Evolutionary conservation across 1,284 basidiomycete species (phyloP), one percentile per base, ranked within the genome.

Genomic region (Chalciporus sp.): DNA sequence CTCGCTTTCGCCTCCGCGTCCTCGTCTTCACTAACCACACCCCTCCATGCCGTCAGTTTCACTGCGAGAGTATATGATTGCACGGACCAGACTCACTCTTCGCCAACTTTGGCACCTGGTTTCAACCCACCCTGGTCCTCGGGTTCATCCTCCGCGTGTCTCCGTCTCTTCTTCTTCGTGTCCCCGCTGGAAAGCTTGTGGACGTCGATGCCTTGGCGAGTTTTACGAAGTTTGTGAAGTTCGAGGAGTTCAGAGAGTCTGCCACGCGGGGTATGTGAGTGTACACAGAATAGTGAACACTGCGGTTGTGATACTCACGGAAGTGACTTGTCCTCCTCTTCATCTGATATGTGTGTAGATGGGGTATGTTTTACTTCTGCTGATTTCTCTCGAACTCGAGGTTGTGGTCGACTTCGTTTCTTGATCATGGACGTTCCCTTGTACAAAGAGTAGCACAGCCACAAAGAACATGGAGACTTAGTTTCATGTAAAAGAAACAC

Each of bases 121-220:
- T 66, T 77, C 67, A 92, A 65, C 0, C 88, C 90, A 43, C 83
- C 85, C 47, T 73, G 63, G 50, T 61, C 69, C 44, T 79, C 77
- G 7, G 69, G 72, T 42, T 78, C 79, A 23, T 82, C 81, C 54
- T 83, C 82, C 49, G 81, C 67, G 33, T 72, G 72, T 58, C 78
- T 76, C 66, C 83, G 86, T 70, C 82, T 83, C 70, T 79, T 86
- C 77, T 84, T 88, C 72, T 86, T 88, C 7, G 70, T 75, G 64
- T 94, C 93, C 1, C 95, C 95, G 53, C 88, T 86, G 66, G 88
- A 92, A 23, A 99, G 77, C 64, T 89, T 92, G 27, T 86, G 77
- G 0, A 87, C 81, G 62, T 98, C 94, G 56, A 98, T 98, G 0
- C 95, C 96, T 63, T 88, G 83, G 45, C 88, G 80, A 9, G 84